phyloP scores from a whole-genome alignment of 345 rosid genomes.

The Populus nigra region DNA sequence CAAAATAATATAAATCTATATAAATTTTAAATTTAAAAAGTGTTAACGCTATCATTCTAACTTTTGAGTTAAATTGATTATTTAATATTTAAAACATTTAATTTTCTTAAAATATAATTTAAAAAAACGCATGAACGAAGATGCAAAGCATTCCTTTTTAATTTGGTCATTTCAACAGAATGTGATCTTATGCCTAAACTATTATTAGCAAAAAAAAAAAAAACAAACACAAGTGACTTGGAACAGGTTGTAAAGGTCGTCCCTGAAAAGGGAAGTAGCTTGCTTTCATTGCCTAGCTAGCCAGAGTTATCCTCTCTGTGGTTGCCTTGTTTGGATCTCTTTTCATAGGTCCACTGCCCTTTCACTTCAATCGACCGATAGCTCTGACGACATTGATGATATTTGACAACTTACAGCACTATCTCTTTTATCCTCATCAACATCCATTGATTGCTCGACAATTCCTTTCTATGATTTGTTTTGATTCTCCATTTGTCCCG shows the following conservation, averaged over 20 bases:
- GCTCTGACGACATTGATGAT: neutral
- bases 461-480: neutral
- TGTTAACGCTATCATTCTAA: no score
- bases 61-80: no score
- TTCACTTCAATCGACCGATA: constrained; percentile 3
- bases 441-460: neutral
- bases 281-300: neutral
- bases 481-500: neutral
- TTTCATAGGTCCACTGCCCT: neutral
- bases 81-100: no score
- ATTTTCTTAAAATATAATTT: no score
- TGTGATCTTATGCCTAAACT: neutral
- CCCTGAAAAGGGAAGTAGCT: neutral
- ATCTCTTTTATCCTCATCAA: neutral
- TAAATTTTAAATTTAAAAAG: no score
- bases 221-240: neutral
- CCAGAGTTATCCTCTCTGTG: neutral
- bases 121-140: neutral
- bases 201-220: neutral
- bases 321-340: neutral
- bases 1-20: fast-evolving
- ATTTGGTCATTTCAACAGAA: neutral
- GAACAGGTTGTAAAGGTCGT: neutral
- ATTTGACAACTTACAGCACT: neutral
- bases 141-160: neutral